These are phyloP conservation scores for Infundibulicybe gibba DNA, from an alignment of 768 basidiomycete genomes.

Conservation along the genomic window DNA sequence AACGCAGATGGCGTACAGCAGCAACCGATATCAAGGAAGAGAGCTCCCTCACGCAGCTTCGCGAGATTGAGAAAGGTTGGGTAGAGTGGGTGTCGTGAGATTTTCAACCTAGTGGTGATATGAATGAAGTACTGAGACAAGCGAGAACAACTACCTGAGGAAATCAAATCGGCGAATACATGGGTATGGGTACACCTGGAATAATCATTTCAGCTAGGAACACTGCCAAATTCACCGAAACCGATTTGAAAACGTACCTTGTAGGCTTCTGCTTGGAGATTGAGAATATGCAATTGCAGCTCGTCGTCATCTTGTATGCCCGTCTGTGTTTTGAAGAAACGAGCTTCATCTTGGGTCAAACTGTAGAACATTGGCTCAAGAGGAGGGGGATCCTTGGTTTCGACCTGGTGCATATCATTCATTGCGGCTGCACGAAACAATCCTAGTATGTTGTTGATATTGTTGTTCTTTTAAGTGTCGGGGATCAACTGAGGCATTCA, in stretches of 20 bases:
- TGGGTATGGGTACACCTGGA: slow-evolving; percentile 24
- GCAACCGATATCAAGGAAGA: slow-evolving; percentile 31
- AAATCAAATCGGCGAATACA: slow-evolving; percentile 27
- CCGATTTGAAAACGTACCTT: slow-evolving; percentile 2
- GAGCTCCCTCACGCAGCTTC: slow-evolving; percentile 12
- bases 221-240: background rate
- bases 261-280: slow-evolving; percentile 12
- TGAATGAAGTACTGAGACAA: background rate
- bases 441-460: no score
- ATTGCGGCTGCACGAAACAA: no score
- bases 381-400: no score
- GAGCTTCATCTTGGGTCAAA: slow-evolving; percentile 5
- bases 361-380: slow-evolving; percentile 1
- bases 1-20: slow-evolving; percentile 18
- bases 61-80: slow-evolving; percentile 17
- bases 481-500: no score
- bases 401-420: no score
- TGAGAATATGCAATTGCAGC: slow-evolving; percentile 14
- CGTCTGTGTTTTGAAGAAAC: slow-evolving; percentile 13
- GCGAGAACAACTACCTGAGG: slow-evolving; percentile 14
- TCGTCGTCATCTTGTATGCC: slow-evolving; percentile 14
- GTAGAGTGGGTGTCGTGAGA: slow-evolving; percentile 24
- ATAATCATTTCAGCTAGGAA: background rate
- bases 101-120: slow-evolving; percentile 26
- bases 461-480: no score